Evolutionary conservation across 2,329 filamentous ascomycete species (phyloP).

Genomic region (Venturia oleaginea): DNA sequence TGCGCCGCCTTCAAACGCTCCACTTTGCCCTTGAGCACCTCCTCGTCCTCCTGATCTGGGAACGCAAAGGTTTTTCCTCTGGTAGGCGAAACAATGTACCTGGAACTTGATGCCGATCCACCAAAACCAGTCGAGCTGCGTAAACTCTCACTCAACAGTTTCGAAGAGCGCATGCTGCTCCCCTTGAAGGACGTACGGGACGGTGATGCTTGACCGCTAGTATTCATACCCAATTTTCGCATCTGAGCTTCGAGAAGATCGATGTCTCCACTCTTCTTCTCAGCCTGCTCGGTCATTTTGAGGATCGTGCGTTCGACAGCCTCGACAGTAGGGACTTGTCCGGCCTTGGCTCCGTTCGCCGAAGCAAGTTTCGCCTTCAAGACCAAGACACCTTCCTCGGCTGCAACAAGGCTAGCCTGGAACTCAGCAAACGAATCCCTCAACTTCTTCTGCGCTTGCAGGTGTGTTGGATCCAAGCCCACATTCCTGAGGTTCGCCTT

Average conservation of each 20-base stretch:
- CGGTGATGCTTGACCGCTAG: neutral
- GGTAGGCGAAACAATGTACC: neutral
- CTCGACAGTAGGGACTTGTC: slow-evolving; percentile 69
- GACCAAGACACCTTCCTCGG: slow-evolving; percentile 70
- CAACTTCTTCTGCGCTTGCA: slow-evolving; percentile 73
- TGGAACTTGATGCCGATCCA: neutral
- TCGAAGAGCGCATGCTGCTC: neutral
- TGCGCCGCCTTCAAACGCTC: slow-evolving; percentile 26
- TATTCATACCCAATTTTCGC: slow-evolving; percentile 50
- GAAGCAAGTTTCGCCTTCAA: slow-evolving; percentile 68
- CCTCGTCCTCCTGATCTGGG: slow-evolving; percentile 14
- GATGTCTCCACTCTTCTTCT: slow-evolving; percentile 84
- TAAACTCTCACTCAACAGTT: neutral
- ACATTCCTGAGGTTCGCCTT: slow-evolving; percentile 56
- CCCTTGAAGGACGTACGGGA: neutral
- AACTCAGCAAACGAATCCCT: slow-evolving; percentile 66
- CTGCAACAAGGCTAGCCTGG: slow-evolving; percentile 63
- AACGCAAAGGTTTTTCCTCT: neutral
- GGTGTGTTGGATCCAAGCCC: slow-evolving; percentile 76
- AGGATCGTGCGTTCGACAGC: slow-evolving; percentile 83
- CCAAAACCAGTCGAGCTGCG: neutral
- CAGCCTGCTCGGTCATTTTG: slow-evolving; percentile 87
- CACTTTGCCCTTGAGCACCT: slow-evolving; percentile 17
- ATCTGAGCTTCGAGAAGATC: slow-evolving; percentile 84
- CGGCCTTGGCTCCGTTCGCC: slow-evolving; percentile 28